phyloP scores from a whole-genome alignment of 495 filamentous ascomycete species.

The Talaromyces nanjingensis region DNA sequence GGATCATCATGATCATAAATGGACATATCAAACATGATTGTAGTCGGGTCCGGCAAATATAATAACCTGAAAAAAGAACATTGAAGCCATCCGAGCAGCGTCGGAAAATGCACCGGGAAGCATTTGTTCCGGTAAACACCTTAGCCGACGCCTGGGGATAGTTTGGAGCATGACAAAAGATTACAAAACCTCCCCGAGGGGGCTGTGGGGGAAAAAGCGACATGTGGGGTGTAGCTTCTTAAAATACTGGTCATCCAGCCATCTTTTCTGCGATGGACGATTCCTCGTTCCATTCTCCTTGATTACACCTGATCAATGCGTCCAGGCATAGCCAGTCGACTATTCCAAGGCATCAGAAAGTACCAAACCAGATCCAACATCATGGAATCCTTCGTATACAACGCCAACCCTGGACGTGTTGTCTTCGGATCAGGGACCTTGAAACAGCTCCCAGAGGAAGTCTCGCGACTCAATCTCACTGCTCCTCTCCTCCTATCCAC shows the following conservation, averaged over 20 bases:
- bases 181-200: not conserved
- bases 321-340: not conserved
- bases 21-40: not conserved
- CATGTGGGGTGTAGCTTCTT: not conserved
- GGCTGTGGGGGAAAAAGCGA: not conserved
- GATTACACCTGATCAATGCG: not conserved
- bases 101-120: too few species aligned
- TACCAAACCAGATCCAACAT: not conserved
- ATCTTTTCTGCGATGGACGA: not conserved
- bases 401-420: constrained; percentile 49
- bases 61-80: not conserved
- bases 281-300: not conserved
- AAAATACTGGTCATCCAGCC: not conserved
- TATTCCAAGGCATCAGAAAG: not conserved
- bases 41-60: not conserved
- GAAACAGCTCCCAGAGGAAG: constrained; percentile 52
- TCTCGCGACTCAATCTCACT: constrained; percentile 45
- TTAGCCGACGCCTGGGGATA: not conserved
- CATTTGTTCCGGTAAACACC: not conserved
- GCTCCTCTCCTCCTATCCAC: constrained; percentile 54
- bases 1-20: not conserved
- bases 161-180: not conserved
- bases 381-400: constrained; percentile 58
- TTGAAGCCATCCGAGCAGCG: not conserved
- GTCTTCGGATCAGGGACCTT: constrained; percentile 58